phyloP scores from a whole-genome alignment of 2,329 filamentous ascomycete genomes.

The Paecilomyces dactylethromorphus region DNA sequence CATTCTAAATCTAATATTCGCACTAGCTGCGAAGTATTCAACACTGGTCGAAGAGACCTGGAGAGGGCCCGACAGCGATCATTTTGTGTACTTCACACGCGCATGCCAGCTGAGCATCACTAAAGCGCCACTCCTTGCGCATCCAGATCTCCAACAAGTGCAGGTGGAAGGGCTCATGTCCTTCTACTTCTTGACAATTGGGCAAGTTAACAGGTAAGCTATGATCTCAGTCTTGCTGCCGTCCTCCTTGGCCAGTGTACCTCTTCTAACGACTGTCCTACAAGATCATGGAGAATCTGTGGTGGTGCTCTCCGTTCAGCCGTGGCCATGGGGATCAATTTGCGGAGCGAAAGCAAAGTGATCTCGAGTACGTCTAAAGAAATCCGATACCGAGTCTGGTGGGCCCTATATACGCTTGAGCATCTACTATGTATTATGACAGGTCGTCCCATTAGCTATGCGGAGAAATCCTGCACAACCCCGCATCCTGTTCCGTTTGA shows the following conservation, averaged over 20 bases:
- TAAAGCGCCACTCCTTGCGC: constrained; percentile 27
- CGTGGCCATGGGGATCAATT: constrained; percentile 36
- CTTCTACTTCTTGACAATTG: constrained; percentile 33
- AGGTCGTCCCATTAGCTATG: constrained; percentile 34
- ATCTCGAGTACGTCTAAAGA: constrained; percentile 33
- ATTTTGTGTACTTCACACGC: constrained; percentile 36
- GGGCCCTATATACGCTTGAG: constrained; percentile 37
- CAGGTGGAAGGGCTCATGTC: constrained; percentile 36
- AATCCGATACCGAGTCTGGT: constrained; percentile 39
- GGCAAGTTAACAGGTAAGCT: constrained; percentile 38
- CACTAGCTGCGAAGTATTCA: constrained; percentile 33
- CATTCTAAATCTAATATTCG: constrained; percentile 39
- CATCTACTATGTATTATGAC: constrained; percentile 35
- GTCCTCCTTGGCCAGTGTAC: not conserved
- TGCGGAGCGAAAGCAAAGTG: constrained; percentile 32
- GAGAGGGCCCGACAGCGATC: constrained; percentile 23
- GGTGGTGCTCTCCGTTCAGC: constrained; percentile 37
- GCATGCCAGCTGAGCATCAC: constrained; percentile 35
- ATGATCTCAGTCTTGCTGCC: constrained; percentile 1
- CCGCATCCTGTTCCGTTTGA: constrained; percentile 33
- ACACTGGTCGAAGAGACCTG: constrained; percentile 21
- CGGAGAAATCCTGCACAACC: constrained; percentile 34
- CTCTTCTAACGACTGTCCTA: not conserved
- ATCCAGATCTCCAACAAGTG: constrained; percentile 38
- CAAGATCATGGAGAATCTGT: constrained; percentile 36